phyloP scores from a whole-genome alignment of 306 rosid genomes.

The Spatholobus suberectus region DNA sequence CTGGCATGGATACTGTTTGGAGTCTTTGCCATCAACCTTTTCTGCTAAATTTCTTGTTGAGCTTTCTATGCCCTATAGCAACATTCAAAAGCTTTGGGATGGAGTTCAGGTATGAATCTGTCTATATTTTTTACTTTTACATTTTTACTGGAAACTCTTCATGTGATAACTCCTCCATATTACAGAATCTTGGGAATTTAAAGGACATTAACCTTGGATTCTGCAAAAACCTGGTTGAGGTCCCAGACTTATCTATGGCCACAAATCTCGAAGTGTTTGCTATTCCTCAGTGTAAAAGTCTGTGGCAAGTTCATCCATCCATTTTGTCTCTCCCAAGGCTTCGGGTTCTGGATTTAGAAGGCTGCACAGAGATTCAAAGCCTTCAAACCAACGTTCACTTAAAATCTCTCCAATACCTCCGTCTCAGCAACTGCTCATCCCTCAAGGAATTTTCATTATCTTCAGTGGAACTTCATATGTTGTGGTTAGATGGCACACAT shows the following conservation, averaged over 20 bases:
- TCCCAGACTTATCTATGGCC: constrained; percentile 33
- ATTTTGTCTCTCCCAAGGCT: constrained; percentile 29
- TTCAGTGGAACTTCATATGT: background rate
- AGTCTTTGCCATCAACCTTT: constrained; percentile 28
- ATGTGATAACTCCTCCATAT: background rate
- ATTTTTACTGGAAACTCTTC: background rate
- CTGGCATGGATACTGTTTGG: constrained; percentile 7
- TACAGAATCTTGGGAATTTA: constrained; percentile 8
- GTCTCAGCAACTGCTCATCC: background rate
- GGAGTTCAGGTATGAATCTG: too few relatives aligned
- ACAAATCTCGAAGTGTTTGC: background rate
- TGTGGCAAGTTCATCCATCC: constrained; percentile 11
- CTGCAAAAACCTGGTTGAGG: background rate
- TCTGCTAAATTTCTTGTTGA: constrained; percentile 20
- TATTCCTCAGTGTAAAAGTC: constrained; percentile 1
- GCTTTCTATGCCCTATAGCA: constrained; percentile 26
- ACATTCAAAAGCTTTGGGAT: background rate
- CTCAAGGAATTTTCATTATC: constrained; percentile 14
- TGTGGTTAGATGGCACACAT: background rate
- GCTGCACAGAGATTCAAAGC: constrained; percentile 8
- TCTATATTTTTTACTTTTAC: too few relatives aligned
- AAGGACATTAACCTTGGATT: constrained; percentile 9
- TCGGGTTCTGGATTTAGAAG: background rate
- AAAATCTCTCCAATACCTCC: background rate
- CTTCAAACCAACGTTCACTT: background rate